phyloP scores from a whole-genome alignment of 164 flowering plant genomes.

The Nymphaea colorata region DNA sequence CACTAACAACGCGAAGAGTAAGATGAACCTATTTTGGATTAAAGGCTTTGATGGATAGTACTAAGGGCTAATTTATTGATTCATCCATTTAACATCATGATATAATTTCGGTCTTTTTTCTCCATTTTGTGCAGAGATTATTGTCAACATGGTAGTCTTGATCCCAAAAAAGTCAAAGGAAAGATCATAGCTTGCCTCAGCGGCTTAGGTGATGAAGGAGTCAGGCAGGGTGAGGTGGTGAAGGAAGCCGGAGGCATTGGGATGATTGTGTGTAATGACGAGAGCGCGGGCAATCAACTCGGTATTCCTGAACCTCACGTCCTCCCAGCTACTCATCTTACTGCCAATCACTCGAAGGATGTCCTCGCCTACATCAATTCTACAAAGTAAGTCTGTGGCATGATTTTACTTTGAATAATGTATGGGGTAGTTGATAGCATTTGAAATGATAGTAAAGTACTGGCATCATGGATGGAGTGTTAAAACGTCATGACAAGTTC shows the following conservation, averaged over 20 bases:
- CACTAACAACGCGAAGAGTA: too few species aligned
- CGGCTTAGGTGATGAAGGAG: background rate
- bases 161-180: background rate
- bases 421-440: too few species aligned
- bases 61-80: too few species aligned
- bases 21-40: too few species aligned
- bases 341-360: conserved; percentile 20
- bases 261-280: background rate
- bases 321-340: conserved; percentile 39
- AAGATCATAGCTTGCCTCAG: background rate
- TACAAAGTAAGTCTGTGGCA: conserved; percentile 17
- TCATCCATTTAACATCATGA: too few species aligned
- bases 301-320: conserved; percentile 30
- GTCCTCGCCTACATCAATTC: conserved; percentile 38
- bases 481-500: too few species aligned
- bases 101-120: too few species aligned
- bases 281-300: background rate
- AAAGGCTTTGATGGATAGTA: too few species aligned
- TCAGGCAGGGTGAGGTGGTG: background rate
- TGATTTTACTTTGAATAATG: too few species aligned
- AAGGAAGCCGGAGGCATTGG: background rate
- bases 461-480: too few species aligned
- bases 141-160: background rate
- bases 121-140: background rate
- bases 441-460: too few species aligned